phyloP scores from a whole-genome alignment of 2,329 filamentous ascomycete species.

The Neodidymelliopsis sp. region DNA sequence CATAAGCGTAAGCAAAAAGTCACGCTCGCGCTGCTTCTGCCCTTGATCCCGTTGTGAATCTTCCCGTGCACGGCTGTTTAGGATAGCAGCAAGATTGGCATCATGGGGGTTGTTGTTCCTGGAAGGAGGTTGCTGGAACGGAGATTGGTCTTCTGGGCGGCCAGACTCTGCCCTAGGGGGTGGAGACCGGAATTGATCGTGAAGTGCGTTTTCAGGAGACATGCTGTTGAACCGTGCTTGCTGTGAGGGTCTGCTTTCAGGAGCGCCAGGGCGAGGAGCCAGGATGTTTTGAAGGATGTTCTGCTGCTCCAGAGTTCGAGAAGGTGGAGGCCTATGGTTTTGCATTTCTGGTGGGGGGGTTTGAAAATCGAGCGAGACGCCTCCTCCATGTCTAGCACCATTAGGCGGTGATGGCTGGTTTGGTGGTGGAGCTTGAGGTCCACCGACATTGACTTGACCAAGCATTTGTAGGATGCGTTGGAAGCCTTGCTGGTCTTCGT shows the following conservation, averaged over 20 bases:
- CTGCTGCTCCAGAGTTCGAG: constrained; percentile 46
- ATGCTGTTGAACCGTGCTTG: constrained; percentile 42
- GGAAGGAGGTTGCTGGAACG: constrained; percentile 41
- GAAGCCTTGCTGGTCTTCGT: constrained; percentile 84
- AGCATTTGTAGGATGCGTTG: constrained; percentile 83
- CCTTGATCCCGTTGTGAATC: constrained; percentile 48
- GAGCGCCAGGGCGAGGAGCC: constrained; percentile 37
- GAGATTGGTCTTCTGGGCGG: constrained; percentile 40
- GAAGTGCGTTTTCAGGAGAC: constrained; percentile 43
- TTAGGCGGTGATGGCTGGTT: constrained; percentile 35
- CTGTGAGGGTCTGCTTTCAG: constrained; percentile 42
- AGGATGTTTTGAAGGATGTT: constrained; percentile 47
- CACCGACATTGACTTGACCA: constrained; percentile 56
- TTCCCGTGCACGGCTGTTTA: constrained; percentile 50
- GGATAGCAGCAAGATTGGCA: constrained; percentile 44
- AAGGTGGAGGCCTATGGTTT: constrained; percentile 29
- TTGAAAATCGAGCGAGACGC: constrained; percentile 43
- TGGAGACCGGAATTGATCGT: constrained; percentile 42
- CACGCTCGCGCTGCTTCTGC: constrained; percentile 70
- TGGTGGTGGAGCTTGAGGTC: constrained; percentile 27
- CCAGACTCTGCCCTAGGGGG: constrained; percentile 44
- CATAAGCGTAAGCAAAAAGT: constrained; percentile 88
- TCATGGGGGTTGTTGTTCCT: constrained; percentile 43
- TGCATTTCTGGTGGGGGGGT: constrained; percentile 41
- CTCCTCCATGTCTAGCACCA: constrained; percentile 37